Evolutionary conservation across 805 yeast genomes (phyloP).

Genomic region (Blastobotrys terrestris): DNA sequence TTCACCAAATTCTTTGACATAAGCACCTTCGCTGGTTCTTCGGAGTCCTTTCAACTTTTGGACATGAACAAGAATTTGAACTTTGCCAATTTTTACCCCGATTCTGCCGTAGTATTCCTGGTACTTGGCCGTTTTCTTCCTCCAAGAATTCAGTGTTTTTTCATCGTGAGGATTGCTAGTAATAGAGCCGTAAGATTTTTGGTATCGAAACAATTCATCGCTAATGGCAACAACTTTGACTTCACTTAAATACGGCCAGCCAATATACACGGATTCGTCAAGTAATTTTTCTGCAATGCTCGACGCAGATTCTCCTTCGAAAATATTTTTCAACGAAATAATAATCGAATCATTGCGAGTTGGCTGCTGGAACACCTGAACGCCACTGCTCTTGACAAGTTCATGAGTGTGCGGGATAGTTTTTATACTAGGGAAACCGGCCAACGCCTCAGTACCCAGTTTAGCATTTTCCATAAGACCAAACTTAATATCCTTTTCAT

Average conservation of each 20-base stretch:
- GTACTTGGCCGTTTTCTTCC: slow-evolving; percentile 36
- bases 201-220: slow-evolving; percentile 49
- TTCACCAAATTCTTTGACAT: slow-evolving; percentile 59
- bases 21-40: slow-evolving; percentile 67
- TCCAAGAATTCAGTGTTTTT: slow-evolving; percentile 44
- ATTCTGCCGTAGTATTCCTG: slow-evolving; percentile 39
- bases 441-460: slow-evolving; percentile 62
- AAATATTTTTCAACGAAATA: slow-evolving; percentile 49
- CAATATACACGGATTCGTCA: slow-evolving; percentile 60
- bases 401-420: slow-evolving; percentile 54
- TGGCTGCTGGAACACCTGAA: slow-evolving; percentile 77
- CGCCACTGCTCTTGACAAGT: slow-evolving; percentile 51
- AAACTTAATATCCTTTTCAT: slow-evolving; percentile 28
- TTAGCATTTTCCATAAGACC: slow-evolving; percentile 64
- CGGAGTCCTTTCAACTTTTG: slow-evolving; percentile 70
- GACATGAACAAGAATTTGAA: slow-evolving; percentile 62
- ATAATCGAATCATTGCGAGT: slow-evolving; percentile 78
- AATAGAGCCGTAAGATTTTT: slow-evolving; percentile 20
- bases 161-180: slow-evolving; percentile 35
- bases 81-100: slow-evolving; percentile 54
- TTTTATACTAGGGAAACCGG: slow-evolving; percentile 85
- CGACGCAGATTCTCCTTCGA: slow-evolving; percentile 37
- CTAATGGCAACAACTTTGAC: slow-evolving; percentile 59
- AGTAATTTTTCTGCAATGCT: slow-evolving; percentile 60
- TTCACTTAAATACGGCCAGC: slow-evolving; percentile 90